Base-by-base conservation (phyloP, 495 filamentous ascomycete genomes). In the Penicillium riverlandense region DNA sequence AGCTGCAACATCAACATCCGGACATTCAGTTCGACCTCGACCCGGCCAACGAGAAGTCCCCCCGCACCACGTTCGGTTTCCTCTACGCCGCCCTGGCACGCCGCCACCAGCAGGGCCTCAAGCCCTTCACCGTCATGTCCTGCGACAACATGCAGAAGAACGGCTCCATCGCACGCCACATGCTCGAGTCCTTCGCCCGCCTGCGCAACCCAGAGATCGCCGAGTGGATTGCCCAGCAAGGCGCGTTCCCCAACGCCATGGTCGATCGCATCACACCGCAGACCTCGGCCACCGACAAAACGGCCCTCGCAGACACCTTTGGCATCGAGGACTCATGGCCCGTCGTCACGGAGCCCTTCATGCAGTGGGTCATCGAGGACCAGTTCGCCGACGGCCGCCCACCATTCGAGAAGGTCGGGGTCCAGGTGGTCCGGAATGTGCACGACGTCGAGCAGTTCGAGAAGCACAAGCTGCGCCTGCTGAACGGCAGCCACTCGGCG, bases 101-200 rank as follows among this genome's bases (percentile, higher is more conserved):
- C 3, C 70, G 70, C 36, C 52, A 63, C 40, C 37, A 59, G 46
- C 53, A 64, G 33, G 70, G 70, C 4, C 62, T 71, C 34, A 64
- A 62, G 35, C 70, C 70, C 16, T 74, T 74, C 57, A 74, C 70
- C 47, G 67, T 72, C 36, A 58, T 74, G 62, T 74, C 70, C 7
- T 74, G 70, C 47, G 70, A 74, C 45, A 74, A 74, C 54, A 74
- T 74, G 70, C 66, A 72, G 58, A 71, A 71, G 59, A 74, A 74
- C 52, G 70, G 70, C 16, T 56, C 68, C 45, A 72, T 74, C 58
- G 66, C 67, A 4, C 68, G 70, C 37, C 57, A 71, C 49, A 74
- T 74, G 70, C 68, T 74, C 37, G 52, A 58, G 38, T 71, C 68
- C 2, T 74, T 74, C 44, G 66, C 70, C 0, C 64, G 57, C 29